Percentiles rank a stretch among this genome's conserved stretches.
These are phyloP conservation scores for Sporothrix brunneoviolacea DNA, from an alignment of 2,329 filamentous ascomycete genomes.

Conservation along the genomic window DNA sequence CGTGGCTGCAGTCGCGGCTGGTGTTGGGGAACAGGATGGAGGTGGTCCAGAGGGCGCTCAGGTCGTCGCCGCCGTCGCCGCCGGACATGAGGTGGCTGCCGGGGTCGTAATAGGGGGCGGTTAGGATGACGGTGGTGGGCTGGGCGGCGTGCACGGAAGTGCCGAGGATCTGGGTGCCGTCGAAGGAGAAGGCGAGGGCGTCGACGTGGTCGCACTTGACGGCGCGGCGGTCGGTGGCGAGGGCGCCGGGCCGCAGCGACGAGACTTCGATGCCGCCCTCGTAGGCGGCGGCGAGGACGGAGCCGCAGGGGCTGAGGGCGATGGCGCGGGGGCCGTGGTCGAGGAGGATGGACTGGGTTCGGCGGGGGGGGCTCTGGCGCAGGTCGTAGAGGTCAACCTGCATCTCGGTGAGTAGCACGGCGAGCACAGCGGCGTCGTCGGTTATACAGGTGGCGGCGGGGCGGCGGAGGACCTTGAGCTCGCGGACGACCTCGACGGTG, in stretches of 20 bases:
- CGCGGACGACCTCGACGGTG: conserved; percentile 58
- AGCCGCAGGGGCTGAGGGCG: conserved; percentile 72
- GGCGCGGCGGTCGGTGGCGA: conserved; percentile 61
- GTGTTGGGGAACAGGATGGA: conserved; percentile 79
- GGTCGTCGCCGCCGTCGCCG: conserved; percentile 61
- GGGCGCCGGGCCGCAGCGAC: conserved; percentile 58
- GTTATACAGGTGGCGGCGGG: conserved; percentile 72
- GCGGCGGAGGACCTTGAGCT: conserved; percentile 71
- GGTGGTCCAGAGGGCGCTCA: conserved; percentile 75
- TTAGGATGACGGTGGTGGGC: conserved; percentile 68
- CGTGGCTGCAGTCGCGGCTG: conserved; percentile 72
- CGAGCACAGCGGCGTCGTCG: conserved; percentile 69
- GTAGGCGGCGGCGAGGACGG: conserved; percentile 77
- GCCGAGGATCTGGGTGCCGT: conserved; percentile 71
- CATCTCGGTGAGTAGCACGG: conserved; percentile 73
- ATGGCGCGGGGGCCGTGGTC: conserved; percentile 74
- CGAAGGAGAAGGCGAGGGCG: conserved; percentile 65
- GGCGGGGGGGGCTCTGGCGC: conserved; percentile 54
- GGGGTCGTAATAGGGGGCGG: conserved; percentile 72
- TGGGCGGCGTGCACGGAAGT: conserved; percentile 60
- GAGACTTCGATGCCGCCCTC: conserved; percentile 85
- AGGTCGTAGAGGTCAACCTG: conserved; percentile 84
- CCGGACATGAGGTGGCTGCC: conserved; percentile 58
- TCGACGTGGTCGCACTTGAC: conserved; percentile 76
- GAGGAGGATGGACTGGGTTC: conserved; percentile 67